Evolutionary conservation across 345 rosid species (phyloP).

Genomic region (Sapria himalayana): DNA sequence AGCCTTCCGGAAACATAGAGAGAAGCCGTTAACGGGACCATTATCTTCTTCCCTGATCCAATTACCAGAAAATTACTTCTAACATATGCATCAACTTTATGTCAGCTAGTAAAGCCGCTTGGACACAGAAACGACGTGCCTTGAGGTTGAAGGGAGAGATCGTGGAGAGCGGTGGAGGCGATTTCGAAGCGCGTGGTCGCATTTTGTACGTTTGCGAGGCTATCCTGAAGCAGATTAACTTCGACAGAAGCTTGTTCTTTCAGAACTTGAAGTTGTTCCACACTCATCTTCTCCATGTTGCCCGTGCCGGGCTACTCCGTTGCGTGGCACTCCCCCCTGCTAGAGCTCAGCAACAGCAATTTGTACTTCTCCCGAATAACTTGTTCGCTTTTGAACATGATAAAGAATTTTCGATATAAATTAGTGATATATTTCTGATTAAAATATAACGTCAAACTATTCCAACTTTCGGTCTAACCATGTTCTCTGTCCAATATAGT

Average conservation of each 20-base stretch:
- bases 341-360: slow-evolving; percentile 4
- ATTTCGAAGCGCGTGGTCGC: slow-evolving; percentile 67
- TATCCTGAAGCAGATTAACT: slow-evolving; percentile 82
- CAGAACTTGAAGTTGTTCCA: slow-evolving; percentile 67
- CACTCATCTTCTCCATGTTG: slow-evolving; percentile 58
- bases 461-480: no score
- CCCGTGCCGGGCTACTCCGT: slow-evolving; percentile 1
- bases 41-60: slow-evolving; percentile 43
- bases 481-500: no score
- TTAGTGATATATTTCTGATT: no score
- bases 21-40: slow-evolving; percentile 87
- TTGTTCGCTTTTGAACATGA: no score
- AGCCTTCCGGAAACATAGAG: slow-evolving; percentile 80
- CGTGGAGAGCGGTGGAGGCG: slow-evolving; percentile 63
- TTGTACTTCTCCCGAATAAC: no score
- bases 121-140: slow-evolving; percentile 10
- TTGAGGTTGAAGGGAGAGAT: slow-evolving; percentile 60
- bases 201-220: slow-evolving; percentile 87
- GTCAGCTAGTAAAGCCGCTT: no score
- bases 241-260: slow-evolving; percentile 83
- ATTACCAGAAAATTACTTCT: neutral
- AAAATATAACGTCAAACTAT: no score
- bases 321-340: slow-evolving; percentile 1
- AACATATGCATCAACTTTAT: no score
- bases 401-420: no score